phyloP scores from a whole-genome alignment of 2,329 filamentous ascomycete species.

The Aspergillus felis region DNA sequence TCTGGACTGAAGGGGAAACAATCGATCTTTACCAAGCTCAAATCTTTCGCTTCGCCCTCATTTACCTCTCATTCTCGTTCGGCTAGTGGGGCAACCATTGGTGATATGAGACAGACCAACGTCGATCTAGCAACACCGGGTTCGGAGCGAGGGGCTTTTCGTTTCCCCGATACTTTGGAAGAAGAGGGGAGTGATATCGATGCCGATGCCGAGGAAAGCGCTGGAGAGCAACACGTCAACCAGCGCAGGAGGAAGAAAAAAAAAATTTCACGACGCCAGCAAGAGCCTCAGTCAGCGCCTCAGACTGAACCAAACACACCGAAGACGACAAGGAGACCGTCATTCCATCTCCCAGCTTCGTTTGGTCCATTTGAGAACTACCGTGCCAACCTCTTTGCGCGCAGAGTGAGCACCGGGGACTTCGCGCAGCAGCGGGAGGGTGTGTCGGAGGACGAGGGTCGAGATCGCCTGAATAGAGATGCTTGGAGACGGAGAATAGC shows the following conservation, averaged over 20 bases:
- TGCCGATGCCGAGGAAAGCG: constrained; percentile 81
- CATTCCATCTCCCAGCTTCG: constrained; percentile 45
- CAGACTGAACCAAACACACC: constrained; percentile 67
- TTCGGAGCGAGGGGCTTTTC: constrained; percentile 48
- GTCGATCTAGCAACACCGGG: constrained; percentile 42
- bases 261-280: constrained; percentile 50
- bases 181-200: constrained; percentile 67
- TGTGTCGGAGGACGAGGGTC: constrained; percentile 71
- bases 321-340: constrained; percentile 40
- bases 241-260: constrained; percentile 59
- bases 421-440: constrained; percentile 57
- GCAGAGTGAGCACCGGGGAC: constrained; percentile 65
- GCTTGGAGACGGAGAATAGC: constrained; percentile 58
- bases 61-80: constrained; percentile 49
- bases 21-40: constrained; percentile 74
- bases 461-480: constrained; percentile 56
- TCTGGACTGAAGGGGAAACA: constrained; percentile 54
- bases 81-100: constrained; percentile 45
- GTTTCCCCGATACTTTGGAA: constrained; percentile 52
- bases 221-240: constrained; percentile 62
- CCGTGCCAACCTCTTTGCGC: constrained; percentile 51
- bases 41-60: constrained; percentile 59
- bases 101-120: constrained; percentile 37
- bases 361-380: constrained; percentile 44
- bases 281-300: constrained; percentile 46